These are phyloP conservation scores for Chrysochromulina tobinii DNA, from an alignment of 78 protist species.

Conservation along the genomic window DNA sequence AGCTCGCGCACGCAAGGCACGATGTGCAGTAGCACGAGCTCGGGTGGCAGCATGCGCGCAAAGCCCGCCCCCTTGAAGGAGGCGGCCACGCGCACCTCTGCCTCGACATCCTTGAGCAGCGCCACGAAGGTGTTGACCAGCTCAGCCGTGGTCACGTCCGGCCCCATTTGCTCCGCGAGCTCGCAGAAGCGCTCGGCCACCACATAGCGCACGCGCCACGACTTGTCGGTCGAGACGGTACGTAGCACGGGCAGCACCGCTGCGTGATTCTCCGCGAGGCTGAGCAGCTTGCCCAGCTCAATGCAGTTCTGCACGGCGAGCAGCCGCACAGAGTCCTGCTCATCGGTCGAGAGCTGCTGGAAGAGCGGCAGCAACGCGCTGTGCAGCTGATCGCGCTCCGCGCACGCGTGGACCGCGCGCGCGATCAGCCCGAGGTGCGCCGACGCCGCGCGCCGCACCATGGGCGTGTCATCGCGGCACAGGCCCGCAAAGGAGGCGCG, in stretches of 20 bases:
- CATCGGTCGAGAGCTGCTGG: conserved; percentile 64
- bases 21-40: conserved; percentile 21
- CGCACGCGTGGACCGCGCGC: conserved; percentile 24
- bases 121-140: not conserved
- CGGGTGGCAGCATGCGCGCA: not conserved
- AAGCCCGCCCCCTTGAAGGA: conserved; percentile 66
- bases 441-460: conserved; percentile 93
- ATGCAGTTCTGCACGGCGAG: conserved; percentile 87
- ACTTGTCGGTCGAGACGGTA: conserved; percentile 72
- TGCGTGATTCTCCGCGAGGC: conserved; percentile 62
- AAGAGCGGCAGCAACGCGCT: conserved; percentile 85
- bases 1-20: conserved; percentile 75
- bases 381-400: conserved; percentile 58
- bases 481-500: conserved; percentile 61
- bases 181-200: conserved; percentile 82
- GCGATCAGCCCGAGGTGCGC: conserved; percentile 74
- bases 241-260: conserved; percentile 62
- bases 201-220: conserved; percentile 96
- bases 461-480: conserved; percentile 91
- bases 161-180: not conserved
- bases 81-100: conserved; percentile 96
- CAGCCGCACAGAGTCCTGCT: conserved; percentile 95
- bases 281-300: conserved; percentile 64
- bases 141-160: not conserved
- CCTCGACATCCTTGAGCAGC: conserved; percentile 85